phyloP scores from a whole-genome alignment of 306 rosid genomes.

The Leucaena leucocephala region DNA sequence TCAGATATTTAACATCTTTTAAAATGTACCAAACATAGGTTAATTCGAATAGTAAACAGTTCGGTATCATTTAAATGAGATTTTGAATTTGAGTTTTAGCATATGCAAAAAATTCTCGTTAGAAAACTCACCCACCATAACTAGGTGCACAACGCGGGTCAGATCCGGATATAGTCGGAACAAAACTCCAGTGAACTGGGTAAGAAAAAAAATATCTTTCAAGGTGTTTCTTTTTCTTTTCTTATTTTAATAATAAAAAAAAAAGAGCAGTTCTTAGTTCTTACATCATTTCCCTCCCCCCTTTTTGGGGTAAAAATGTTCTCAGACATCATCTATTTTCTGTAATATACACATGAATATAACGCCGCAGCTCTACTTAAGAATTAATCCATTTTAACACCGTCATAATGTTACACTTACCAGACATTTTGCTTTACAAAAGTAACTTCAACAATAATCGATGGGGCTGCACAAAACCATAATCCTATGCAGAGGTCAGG shows the following conservation, averaged over 20 bases:
- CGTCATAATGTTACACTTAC: conserved; percentile 25
- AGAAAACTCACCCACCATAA: no score
- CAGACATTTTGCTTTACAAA: not conserved
- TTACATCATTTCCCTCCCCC: not conserved
- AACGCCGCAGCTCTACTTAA: not conserved
- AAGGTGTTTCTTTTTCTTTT: conserved; percentile 7
- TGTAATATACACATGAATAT: not conserved
- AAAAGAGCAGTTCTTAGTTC: not conserved
- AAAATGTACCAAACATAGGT: no score
- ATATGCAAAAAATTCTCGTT: no score
- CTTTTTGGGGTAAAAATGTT: not conserved
- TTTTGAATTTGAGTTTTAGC: no score
- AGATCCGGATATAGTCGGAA: no score
- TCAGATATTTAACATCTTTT: conserved; percentile 12
- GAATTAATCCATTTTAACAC: not conserved
- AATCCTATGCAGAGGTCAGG: conserved; percentile 62
- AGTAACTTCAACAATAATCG: not conserved
- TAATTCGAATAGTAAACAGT: no score
- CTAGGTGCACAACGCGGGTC: no score
- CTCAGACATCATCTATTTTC: not conserved
- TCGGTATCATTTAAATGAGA: no score
- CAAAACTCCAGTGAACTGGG: no score
- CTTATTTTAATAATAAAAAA: no score
- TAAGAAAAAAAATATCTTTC: no score
- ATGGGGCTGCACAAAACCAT: conserved; percentile 9